phyloP scores from a whole-genome alignment of 1,139 yeast species.

The Arxiozyma heterogenica region DNA sequence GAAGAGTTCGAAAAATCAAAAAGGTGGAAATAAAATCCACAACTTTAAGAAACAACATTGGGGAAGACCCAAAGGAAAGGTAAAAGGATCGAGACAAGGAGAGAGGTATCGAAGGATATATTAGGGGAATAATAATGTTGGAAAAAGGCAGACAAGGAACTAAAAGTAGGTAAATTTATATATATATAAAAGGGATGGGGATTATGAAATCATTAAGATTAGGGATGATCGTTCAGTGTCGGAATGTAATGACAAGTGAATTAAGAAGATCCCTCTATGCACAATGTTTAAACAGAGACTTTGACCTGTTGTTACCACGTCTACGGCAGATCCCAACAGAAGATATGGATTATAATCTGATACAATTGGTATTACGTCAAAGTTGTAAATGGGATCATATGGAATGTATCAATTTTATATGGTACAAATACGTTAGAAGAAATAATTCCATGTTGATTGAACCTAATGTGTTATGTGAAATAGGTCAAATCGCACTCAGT shows the following conservation, averaged over 20 bases:
- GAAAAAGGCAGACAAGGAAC: too few relatives aligned
- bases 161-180: too few relatives aligned
- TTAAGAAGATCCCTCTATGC: constrained; percentile 12
- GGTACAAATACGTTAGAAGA: constrained; percentile 25
- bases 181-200: neutral
- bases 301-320: constrained; percentile 14
- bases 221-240: neutral
- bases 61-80: neutral
- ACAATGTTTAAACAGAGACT: constrained; percentile 22
- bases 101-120: neutral
- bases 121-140: too few relatives aligned
- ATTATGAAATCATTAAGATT: neutral
- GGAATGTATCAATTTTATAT: constrained; percentile 21
- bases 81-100: neutral
- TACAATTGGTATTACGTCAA: constrained; percentile 19
- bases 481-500: constrained; percentile 20
- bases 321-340: constrained; percentile 13
- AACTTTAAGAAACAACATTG: neutral
- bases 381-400: constrained; percentile 26
- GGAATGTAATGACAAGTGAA: constrained; percentile 7
- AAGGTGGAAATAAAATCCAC: neutral
- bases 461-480: constrained; percentile 20
- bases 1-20: too few relatives aligned
- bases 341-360: constrained; percentile 18
- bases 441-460: constrained; percentile 14